These are phyloP conservation scores for Kwoniella newhampshirensis DNA, from an alignment of 768 basidiomycete genomes.

Conservation along the genomic window DNA sequence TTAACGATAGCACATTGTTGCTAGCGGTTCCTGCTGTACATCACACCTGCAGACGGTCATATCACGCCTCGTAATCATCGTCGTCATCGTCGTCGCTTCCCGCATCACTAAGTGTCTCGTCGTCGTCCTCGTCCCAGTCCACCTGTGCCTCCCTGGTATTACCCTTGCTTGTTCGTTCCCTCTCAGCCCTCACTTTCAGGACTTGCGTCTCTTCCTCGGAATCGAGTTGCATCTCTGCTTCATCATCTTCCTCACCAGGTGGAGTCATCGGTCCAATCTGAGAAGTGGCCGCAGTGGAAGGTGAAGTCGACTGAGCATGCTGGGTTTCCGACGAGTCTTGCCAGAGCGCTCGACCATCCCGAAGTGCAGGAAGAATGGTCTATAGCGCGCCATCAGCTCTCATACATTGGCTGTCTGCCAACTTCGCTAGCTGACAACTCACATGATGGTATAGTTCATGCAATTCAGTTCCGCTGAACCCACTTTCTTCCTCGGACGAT, in stretches of 20 bases:
- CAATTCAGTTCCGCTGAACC: slow-evolving; percentile 25
- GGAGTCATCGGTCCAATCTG: too few relatives aligned
- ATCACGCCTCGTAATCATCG: too few relatives aligned
- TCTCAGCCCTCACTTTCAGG: neutral
- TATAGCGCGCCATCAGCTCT: slow-evolving; percentile 12
- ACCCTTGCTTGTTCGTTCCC: neutral
- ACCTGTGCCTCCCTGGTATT: too few relatives aligned
- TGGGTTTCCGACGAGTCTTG: neutral
- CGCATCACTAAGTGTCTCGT: too few relatives aligned
- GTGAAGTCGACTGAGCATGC: neutral
- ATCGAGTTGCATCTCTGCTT: slow-evolving; percentile 3
- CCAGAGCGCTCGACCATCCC: slow-evolving; percentile 9
- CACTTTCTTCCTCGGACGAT: neutral
- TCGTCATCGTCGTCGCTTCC: too few relatives aligned
- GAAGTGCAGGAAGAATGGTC: slow-evolving; percentile 32
- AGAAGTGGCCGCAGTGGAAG: neutral
- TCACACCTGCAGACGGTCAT: too few relatives aligned
- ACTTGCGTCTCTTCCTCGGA: slow-evolving; percentile 13
- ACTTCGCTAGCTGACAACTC: too few relatives aligned
- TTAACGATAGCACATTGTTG: too few relatives aligned
- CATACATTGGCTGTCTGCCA: too few relatives aligned
- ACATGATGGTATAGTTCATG: slow-evolving; percentile 33
- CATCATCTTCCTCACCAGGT: neutral
- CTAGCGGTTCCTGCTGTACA: too few relatives aligned
- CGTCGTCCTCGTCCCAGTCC: too few relatives aligned